phyloP scores from a whole-genome alignment of 306 rosid genomes.

The Lathyrus aphaca region DNA sequence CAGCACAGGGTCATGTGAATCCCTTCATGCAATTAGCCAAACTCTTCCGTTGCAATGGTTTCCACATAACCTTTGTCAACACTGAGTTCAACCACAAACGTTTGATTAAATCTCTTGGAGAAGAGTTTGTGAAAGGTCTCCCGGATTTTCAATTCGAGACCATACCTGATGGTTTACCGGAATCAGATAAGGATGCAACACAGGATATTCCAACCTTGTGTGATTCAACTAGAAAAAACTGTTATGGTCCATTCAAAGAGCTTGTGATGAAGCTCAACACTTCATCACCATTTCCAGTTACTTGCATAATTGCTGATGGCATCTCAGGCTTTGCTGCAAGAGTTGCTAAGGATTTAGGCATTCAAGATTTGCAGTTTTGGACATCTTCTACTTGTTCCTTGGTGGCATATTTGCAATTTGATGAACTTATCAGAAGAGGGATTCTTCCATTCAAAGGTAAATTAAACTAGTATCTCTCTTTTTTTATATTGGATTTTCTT shows the following conservation, averaged over 20 bases:
- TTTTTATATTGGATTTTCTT: too few species aligned
- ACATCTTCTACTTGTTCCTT: conserved; percentile 28
- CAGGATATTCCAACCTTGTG: conserved; percentile 7
- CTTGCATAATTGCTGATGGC: conserved; percentile 20
- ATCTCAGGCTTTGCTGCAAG: conserved; percentile 5
- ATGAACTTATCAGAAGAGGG: conserved; percentile 3
- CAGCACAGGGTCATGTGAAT: conserved; percentile 31
- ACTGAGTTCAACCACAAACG: conserved; percentile 36
- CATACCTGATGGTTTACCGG: conserved; percentile 32
- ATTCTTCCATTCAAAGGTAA: conserved; percentile 34
- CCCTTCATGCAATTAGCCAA: conserved; percentile 33
- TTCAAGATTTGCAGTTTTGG: conserved; percentile 1
- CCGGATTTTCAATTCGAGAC: conserved; percentile 29
- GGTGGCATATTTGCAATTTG: background rate
- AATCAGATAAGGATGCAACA: conserved; percentile 9
- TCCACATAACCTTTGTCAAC: conserved; percentile 37
- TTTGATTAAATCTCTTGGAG: conserved; percentile 14
- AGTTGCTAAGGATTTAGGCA: conserved; percentile 16
- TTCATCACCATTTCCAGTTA: conserved; percentile 1
- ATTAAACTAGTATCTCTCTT: too few species aligned
- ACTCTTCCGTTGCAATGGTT: conserved; percentile 27
- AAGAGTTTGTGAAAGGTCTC: conserved; percentile 3
- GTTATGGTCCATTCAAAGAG: conserved; percentile 27
- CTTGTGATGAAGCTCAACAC: conserved; percentile 4
- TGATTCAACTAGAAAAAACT: conserved; percentile 6